Base-by-base conservation (phyloP, 2,329 filamentous ascomycete species). In the Aspergillus sp. region DNA sequence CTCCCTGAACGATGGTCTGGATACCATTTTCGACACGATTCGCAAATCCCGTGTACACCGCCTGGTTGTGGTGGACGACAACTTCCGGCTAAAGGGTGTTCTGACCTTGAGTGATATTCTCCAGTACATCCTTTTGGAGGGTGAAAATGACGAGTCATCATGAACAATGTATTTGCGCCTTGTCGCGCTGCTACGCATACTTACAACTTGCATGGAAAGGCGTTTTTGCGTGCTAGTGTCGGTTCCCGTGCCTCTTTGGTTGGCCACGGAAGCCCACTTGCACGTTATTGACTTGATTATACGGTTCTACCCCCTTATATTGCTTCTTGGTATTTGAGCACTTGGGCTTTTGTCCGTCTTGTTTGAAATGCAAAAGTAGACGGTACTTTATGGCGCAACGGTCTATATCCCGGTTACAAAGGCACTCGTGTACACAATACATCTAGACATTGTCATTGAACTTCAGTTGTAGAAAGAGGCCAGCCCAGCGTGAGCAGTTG, bases 1-100 rank as follows among this genome's bases (percentile, higher is more conserved):
- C 80, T 91, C 89, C 49, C 85, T 95, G 64, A 89, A 96, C 63
- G 95, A 99, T 77, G 89, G 93, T 58, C 85, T 99, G 53, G 94
- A 96, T 74, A 94, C 93, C 10, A 95, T 99, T 68, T 98, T 98
- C 75, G 93, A 97, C 76, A 98, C 95, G 1, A 91, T 99, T 68
- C 91, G 94, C 67, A 96, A 94, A 79, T 97, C 93, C 49, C 86
- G 96, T 63, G 94, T 99, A 28, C 95, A 99, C 78, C 87, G 95
- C 64, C 83, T 99, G 65, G 89, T 98, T 59, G 90, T 99, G 52
- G 91, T 99, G 60, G 93, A 99, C 76, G 92, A 97, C 66, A 86
- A 93, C 55, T 91, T 89, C 73, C 88, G 89, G 67, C 86, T 99
- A 58, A 91, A 89, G 74, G 95, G 95, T 50, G 87, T 99, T 58